Conservation (phyloP, 306 rosid genomes). For the Gastrolobium bilobum region DNA sequence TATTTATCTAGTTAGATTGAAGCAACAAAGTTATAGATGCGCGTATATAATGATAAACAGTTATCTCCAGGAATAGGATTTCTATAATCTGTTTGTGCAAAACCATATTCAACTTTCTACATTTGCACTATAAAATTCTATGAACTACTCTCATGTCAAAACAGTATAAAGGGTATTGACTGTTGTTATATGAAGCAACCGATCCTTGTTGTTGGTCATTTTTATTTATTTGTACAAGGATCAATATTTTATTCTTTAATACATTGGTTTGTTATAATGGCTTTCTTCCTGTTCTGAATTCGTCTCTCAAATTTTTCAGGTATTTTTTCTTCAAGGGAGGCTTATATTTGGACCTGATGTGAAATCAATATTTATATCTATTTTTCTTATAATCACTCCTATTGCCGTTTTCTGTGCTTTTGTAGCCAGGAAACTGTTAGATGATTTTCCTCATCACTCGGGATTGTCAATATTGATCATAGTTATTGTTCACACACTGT, state of each 20-base stretch:
- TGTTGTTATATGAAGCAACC: slow-evolving; percentile 44
- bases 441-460: slow-evolving; percentile 65
- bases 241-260: neutral
- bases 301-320: slow-evolving; percentile 58
- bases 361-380: slow-evolving; percentile 72
- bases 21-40: neutral
- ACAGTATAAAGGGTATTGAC: neutral
- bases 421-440: slow-evolving; percentile 74
- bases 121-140: neutral
- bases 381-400: slow-evolving; percentile 81
- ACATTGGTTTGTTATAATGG: neutral
- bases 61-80: neutral
- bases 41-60: neutral
- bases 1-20: neutral
- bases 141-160: neutral
- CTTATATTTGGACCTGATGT: slow-evolving; percentile 95
- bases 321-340: slow-evolving; percentile 85
- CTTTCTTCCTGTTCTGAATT: slow-evolving; percentile 19
- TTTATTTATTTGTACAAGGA: neutral
- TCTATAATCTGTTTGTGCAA: neutral
- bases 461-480: slow-evolving; percentile 72
- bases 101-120: slow-evolving; percentile 7
- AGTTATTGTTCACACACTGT: slow-evolving; percentile 65
- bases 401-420: slow-evolving; percentile 73
- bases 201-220: neutral